Percentiles rank a stretch among this genome's conserved stretches.
These are phyloP conservation scores for Botrytis byssoidea DNA, from an alignment of 2,329 filamentous ascomycete species.

Conservation along the genomic window DNA sequence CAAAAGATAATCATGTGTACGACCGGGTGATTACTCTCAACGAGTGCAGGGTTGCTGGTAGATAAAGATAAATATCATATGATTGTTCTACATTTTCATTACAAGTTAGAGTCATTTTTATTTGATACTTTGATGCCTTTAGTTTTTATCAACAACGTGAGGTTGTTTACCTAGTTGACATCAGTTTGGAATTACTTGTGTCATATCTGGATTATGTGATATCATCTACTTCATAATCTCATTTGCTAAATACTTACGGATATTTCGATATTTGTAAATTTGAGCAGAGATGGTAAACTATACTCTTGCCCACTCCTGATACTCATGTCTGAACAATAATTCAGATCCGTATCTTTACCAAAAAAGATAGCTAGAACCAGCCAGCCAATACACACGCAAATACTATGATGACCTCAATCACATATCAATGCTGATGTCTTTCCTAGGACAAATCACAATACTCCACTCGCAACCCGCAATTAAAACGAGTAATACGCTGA, in stretches of 20 bases:
- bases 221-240: not conserved
- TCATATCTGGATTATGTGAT: not conserved
- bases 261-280: not conserved
- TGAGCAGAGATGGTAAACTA: not conserved
- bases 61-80: not conserved
- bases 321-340: not conserved
- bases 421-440: not conserved
- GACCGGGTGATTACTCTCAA: not conserved
- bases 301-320: not conserved
- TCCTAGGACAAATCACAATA: not conserved
- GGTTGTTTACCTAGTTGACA: not conserved
- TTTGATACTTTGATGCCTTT: not conserved
- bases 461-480: not conserved
- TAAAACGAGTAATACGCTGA: not conserved
- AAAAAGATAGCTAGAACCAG: not conserved
- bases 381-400: not conserved
- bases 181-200: not conserved
- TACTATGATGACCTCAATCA: not conserved
- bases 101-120: not conserved
- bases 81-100: not conserved
- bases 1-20: not conserved
- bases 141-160: not conserved
- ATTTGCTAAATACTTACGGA: not conserved
- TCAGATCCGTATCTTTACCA: not conserved
- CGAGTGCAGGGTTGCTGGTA: not conserved